Evolutionary conservation across 192 early-diverging fungal species (phyloP), one percentile per base, ranked within the genome.

Genomic region (Chytriomyces sp.): DNA sequence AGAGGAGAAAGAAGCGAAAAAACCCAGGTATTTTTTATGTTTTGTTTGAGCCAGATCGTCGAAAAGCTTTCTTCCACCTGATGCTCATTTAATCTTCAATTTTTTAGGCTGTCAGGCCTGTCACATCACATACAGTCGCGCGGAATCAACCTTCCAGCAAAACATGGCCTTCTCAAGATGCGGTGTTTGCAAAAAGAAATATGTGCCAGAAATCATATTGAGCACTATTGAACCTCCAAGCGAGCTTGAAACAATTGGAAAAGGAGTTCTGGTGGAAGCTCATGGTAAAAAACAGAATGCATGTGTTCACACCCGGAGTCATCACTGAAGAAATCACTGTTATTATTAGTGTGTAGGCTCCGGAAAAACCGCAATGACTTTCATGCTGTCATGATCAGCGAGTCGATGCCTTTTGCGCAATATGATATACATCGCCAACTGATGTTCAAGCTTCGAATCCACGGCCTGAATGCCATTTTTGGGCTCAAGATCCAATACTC

Each of bases 371-470:
- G 83, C 24, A 80, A 72, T 43, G 92, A 94, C 59, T 83, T 85
- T 9, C 87, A 91, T 61, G 92, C 93, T 0, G 83, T 80, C 8
- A 83, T 88, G 64, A 88, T 93, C 57, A 91, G 89, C 80, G 93
- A 94, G 60, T 88, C 92, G 0, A 87, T 94, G 53, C 93, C 93
- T 1, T 94, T 94, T 69, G 84, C 91, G 2, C 92, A 94, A 75
- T 94, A 94, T 83, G 93, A 94, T 69, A 75, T 94, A 26, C 93
- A 94, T 78, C 85, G 93, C 44, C 93, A 94, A 72, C 82, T 94
- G 11, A 86, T 92, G 78, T 92, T 91, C 82, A 94, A 94, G 70
- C 86, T 94, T 26, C 88, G 90, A 50, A 89, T 93, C 16, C 87
- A 91, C 72, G 92, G 92, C 7, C 81, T 93, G 68, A 94, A 94